Evolutionary conservation across 2,329 filamentous ascomycete species (phyloP).

Genomic region (Plectosphaerella plurivora): DNA sequence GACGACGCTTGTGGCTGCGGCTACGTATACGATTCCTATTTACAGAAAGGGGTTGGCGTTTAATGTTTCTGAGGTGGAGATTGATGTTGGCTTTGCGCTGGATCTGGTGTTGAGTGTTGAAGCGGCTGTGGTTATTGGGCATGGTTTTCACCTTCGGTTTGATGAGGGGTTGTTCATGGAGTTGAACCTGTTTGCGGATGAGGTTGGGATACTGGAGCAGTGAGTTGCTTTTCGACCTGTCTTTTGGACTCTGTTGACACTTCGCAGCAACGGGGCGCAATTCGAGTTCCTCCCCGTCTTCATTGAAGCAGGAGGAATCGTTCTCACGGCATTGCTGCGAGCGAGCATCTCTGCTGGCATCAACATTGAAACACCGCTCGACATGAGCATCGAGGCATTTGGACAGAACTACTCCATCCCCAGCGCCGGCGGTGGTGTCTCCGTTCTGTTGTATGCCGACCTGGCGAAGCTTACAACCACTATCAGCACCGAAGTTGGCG

Average conservation of each 20-base stretch:
- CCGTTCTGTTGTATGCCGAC: constrained; percentile 44
- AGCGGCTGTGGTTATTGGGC: constrained; percentile 42
- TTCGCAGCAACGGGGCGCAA: constrained; percentile 41
- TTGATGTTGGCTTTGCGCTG: constrained; percentile 39
- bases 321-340: constrained; percentile 25
- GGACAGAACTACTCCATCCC: constrained; percentile 8
- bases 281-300: constrained; percentile 56
- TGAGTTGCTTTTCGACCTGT: constrained; percentile 25
- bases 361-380: constrained; percentile 17
- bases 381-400: constrained; percentile 12
- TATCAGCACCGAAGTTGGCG: constrained; percentile 32
- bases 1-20: constrained; percentile 31
- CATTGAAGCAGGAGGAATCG: constrained; percentile 24
- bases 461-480: constrained; percentile 51
- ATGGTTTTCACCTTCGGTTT: constrained; percentile 50
- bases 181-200: constrained; percentile 43
- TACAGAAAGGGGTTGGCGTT: constrained; percentile 39
- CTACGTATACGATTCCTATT: constrained; percentile 43
- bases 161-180: constrained; percentile 44
- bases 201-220: constrained; percentile 43
- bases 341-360: constrained; percentile 42
- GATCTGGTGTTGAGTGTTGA: constrained; percentile 48
- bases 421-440: constrained; percentile 37
- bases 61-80: constrained; percentile 47
- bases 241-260: not conserved